Percentiles rank a stretch among this genome's conserved stretches.
phyloP scores from a whole-genome alignment of 352 stramenopile species.

The Pythium rhizo-oryzae region DNA sequence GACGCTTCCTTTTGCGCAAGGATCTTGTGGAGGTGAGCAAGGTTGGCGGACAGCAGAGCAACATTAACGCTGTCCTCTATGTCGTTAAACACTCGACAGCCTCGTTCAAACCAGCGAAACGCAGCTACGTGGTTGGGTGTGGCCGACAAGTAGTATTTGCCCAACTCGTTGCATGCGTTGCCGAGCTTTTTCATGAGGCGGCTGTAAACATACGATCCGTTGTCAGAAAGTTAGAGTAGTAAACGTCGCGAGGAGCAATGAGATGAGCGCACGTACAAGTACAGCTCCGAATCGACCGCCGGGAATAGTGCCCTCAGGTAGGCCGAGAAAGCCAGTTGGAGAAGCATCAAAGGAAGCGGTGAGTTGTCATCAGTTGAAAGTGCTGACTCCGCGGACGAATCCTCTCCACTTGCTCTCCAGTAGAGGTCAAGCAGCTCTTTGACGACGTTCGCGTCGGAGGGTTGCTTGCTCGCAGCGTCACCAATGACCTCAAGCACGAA shows the following conservation, averaged over 20 bases:
- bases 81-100: conserved; percentile 76
- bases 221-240: not conserved
- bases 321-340: conserved; percentile 56
- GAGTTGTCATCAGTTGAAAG: not conserved
- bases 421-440: conserved; percentile 41
- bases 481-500: conserved; percentile 67
- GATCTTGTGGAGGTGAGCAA: conserved; percentile 87
- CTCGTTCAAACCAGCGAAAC: conserved; percentile 80
- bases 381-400: not conserved
- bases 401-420: conserved; percentile 50
- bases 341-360: conserved; percentile 4
- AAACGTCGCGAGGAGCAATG: not conserved
- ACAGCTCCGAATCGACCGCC: conserved; percentile 71
- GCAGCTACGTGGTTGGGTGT: conserved; percentile 54
- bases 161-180: conserved; percentile 85
- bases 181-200: conserved; percentile 87
- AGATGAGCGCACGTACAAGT: conserved; percentile 61
- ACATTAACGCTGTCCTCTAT: conserved; percentile 88
- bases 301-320: conserved; percentile 70
- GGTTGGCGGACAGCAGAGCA: conserved; percentile 76
- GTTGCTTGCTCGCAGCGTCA: conserved; percentile 60
- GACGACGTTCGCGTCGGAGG: not conserved
- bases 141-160: conserved; percentile 63
- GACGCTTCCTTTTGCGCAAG: conserved; percentile 58
- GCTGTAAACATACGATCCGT: conserved; percentile 30